Evolutionary conservation across 805 yeast species (phyloP).

Genomic region (Wickerhamiella galacta): DNA sequence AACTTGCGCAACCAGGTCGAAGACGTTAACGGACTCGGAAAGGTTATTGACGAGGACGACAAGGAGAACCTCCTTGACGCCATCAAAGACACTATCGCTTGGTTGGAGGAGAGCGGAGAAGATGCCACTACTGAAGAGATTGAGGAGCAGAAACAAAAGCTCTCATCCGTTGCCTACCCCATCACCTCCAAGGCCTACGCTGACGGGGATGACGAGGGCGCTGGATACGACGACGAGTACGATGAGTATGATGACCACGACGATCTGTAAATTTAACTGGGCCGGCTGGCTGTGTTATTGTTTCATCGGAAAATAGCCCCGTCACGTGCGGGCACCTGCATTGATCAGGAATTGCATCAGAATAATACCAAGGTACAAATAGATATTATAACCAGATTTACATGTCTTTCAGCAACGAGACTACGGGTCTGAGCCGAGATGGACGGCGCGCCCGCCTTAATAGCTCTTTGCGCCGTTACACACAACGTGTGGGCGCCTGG

Average conservation of each 20-base stretch:
- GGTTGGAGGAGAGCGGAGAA: constrained; percentile 76
- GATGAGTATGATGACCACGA: constrained; percentile 17
- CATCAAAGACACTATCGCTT: constrained; percentile 67
- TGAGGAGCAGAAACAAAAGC: constrained; percentile 75
- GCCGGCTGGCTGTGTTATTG: too few relatives aligned
- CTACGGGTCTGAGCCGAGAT: too few relatives aligned
- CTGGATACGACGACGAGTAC: constrained; percentile 40
- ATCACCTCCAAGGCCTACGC: constrained; percentile 74
- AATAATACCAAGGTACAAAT: too few relatives aligned
- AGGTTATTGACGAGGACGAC: constrained; percentile 76
- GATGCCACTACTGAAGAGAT: constrained; percentile 84
- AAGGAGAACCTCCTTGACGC: constrained; percentile 81
- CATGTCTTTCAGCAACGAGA: too few relatives aligned
- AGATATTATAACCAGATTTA: too few relatives aligned
- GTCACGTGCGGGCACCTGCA: too few relatives aligned
- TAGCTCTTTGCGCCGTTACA: too few relatives aligned
- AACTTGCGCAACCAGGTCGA: constrained; percentile 54
- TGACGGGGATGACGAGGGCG: constrained; percentile 36
- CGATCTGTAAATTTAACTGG: constrained; percentile 10
- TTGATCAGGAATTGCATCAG: too few relatives aligned
- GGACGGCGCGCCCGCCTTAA: too few relatives aligned
- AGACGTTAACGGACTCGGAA: constrained; percentile 42
- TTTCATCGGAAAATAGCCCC: too few relatives aligned
- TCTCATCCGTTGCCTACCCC: constrained; percentile 74
- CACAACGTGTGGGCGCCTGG: too few relatives aligned